Percentiles rank a stretch among this genome's conserved stretches.
phyloP scores from a whole-genome alignment of 768 basidiomycete genomes.

The Hypsizygus marmoreus region DNA sequence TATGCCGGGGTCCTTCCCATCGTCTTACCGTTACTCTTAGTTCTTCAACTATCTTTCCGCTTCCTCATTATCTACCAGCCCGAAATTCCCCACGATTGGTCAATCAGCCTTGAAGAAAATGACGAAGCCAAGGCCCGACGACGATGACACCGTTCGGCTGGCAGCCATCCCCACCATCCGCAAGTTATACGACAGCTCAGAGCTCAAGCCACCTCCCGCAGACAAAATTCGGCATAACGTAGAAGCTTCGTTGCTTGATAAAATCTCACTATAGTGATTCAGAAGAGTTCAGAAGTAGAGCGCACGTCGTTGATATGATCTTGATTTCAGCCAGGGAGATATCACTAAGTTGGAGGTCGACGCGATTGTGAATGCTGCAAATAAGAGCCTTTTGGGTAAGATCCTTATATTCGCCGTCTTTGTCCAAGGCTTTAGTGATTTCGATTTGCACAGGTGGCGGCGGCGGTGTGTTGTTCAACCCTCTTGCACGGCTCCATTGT shows the following conservation, averaged over 20 bases:
- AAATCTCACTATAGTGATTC: constrained; percentile 69
- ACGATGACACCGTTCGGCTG: constrained; percentile 33
- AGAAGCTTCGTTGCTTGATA: constrained; percentile 44
- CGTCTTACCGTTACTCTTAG: too few relatives aligned
- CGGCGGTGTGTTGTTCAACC: constrained; percentile 53
- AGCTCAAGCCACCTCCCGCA: constrained; percentile 37
- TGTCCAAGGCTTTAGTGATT: neutral
- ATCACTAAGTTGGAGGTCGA: constrained; percentile 75
- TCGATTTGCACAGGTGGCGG: constrained; percentile 59
- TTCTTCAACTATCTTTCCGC: too few relatives aligned
- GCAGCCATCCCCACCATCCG: constrained; percentile 57
- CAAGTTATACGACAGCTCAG: constrained; percentile 47
- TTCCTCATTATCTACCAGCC: neutral
- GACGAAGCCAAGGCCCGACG: constrained; percentile 12
- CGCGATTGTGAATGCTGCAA: constrained; percentile 83
- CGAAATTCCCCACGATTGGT: neutral
- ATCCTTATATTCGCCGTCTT: constrained; percentile 4
- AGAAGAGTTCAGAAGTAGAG: neutral
- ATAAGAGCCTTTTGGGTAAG: constrained; percentile 67
- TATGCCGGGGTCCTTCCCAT: too few relatives aligned
- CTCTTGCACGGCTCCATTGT: neutral
- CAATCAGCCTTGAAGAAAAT: too few relatives aligned
- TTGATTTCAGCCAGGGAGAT: constrained; percentile 67
- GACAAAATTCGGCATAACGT: constrained; percentile 39
- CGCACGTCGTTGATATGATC: constrained; percentile 3